Conservation (phyloP, 2,329 filamentous ascomycete genomes). For the Pyricularia sp. region DNA sequence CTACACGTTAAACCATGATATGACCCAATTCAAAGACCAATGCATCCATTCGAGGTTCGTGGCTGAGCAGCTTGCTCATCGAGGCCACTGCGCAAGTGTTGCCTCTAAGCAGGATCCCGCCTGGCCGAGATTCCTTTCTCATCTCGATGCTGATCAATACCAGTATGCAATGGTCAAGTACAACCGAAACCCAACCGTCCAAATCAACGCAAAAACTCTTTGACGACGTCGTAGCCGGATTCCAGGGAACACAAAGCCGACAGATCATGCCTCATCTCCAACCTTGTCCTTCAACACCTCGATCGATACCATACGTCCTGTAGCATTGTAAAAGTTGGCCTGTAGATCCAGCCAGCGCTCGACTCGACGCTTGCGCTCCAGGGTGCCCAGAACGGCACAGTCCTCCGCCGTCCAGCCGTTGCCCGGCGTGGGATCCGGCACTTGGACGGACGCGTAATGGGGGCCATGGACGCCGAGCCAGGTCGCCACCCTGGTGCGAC, state of each 20-base stretch:
- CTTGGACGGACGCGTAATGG: not conserved
- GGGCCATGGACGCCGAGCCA: constrained; percentile 3
- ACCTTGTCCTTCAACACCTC: constrained; percentile 22
- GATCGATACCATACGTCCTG: constrained; percentile 25
- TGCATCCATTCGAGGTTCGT: too few relatives aligned
- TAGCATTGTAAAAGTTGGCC: constrained; percentile 29
- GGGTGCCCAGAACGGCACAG: constrained; percentile 15
- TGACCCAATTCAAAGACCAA: too few relatives aligned
- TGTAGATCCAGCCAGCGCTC: constrained; percentile 29
- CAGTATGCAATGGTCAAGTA: not conserved
- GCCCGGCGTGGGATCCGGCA: not conserved
- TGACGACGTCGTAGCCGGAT: not conserved
- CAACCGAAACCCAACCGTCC: not conserved
- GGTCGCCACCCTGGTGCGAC: not conserved
- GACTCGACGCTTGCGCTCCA: constrained; percentile 19
- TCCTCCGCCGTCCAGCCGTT: constrained; percentile 11
- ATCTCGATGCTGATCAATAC: not conserved
- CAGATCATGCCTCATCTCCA: constrained; percentile 9
- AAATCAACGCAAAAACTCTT: not conserved
- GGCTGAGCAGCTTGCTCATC: too few relatives aligned
- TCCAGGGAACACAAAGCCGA: not conserved
- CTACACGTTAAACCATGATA: too few relatives aligned
- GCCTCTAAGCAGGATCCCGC: not conserved
- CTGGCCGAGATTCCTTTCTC: not conserved
- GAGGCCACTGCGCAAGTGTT: not conserved